These are phyloP conservation scores for Aspergillus avenaceus DNA, from an alignment of 495 filamentous ascomycete species.

Conservation along the genomic window DNA sequence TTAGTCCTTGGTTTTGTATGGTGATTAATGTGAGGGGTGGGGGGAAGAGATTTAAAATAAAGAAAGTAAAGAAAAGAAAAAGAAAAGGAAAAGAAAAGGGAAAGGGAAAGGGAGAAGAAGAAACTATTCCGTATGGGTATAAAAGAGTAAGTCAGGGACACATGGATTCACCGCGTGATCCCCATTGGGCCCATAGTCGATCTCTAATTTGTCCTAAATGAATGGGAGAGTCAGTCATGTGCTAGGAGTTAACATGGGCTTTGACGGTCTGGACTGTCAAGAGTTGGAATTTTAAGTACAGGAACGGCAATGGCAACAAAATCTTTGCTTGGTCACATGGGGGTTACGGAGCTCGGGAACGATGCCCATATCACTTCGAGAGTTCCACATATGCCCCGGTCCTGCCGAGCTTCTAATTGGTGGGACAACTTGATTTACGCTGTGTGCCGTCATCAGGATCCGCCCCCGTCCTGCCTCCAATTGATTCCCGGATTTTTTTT, in stretches of 20 bases:
- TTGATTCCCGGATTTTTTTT: constrained; percentile 3
- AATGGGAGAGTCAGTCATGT: neutral
- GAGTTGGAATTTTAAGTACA: neutral
- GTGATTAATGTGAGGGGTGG: too few relatives aligned
- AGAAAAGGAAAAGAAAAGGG: neutral
- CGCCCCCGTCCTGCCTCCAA: constrained; percentile 18
- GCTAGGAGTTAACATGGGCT: neutral
- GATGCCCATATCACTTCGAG: constrained; percentile 3
- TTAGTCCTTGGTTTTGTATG: too few relatives aligned
- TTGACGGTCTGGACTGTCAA: neutral
- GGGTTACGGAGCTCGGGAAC: constrained; percentile 14
- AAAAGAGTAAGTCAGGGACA: neutral
- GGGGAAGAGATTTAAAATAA: neutral
- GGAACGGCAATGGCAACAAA: constrained; percentile 13
- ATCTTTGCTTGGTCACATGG: constrained; percentile 38
- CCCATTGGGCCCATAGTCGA: neutral
- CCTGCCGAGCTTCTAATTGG: constrained; percentile 32
- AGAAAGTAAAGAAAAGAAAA: neutral
- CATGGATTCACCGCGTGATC: neutral
- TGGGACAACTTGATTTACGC: constrained; percentile 26
- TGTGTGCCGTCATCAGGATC: constrained; percentile 24
- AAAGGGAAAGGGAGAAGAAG: neutral
- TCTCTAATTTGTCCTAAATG: neutral
- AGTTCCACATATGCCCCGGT: constrained; percentile 6
- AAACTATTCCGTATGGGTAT: neutral